phyloP scores from a whole-genome alignment of 495 filamentous ascomycete species.

The Tuber indicum region DNA sequence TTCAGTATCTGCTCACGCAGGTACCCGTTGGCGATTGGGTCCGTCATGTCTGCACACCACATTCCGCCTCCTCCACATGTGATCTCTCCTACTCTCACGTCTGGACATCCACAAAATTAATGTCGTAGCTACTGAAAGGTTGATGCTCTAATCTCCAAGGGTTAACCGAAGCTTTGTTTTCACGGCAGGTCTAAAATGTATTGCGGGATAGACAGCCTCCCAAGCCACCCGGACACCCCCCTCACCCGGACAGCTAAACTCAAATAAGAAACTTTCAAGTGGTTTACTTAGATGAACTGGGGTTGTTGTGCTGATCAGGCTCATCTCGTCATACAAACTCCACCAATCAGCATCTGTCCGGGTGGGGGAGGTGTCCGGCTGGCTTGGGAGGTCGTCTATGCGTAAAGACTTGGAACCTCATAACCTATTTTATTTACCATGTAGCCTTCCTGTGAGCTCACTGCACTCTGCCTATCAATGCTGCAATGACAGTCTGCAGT shows the following conservation, averaged over 20 bases:
- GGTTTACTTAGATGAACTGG: no score
- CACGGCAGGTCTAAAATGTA: background rate
- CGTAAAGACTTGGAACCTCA: background rate
- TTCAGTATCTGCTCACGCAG: background rate
- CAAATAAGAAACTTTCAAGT: no score
- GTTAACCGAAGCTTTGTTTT: background rate
- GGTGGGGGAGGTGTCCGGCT: no score
- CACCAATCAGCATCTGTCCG: no score
- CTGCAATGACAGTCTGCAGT: background rate
- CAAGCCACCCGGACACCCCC: no score
- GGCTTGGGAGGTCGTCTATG: no score
- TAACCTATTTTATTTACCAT: background rate
- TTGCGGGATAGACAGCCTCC: no score
- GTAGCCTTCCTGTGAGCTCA: background rate
- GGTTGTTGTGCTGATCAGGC: no score
- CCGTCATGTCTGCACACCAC: background rate
- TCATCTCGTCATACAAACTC: no score
- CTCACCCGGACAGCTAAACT: no score
- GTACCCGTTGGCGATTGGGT: background rate
- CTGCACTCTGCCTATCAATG: background rate
- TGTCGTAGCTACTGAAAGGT: background rate
- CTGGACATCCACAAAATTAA: background rate
- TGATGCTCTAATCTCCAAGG: background rate
- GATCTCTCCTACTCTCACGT: background rate
- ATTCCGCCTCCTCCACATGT: background rate